A percentile compares a stretch with the other conserved stretches of the same genome.
Conservation (phyloP, 1,139 yeast genomes). For the Trichomonascaceae sp. region DNA sequence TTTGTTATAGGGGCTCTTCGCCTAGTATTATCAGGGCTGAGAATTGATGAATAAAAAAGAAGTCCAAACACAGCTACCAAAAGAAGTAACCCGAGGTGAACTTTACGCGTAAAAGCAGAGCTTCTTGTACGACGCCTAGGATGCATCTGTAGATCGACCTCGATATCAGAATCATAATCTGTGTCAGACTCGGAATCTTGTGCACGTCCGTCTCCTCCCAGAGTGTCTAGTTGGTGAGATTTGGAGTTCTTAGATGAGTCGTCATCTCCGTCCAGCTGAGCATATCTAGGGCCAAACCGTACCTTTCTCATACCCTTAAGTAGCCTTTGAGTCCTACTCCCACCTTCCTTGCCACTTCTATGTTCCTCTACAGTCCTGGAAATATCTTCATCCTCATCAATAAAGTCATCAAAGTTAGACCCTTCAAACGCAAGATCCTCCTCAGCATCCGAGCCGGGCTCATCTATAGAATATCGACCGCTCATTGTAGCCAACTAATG, state of each 20-base stretch:
- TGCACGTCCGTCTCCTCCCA: not conserved
- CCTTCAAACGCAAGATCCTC: constrained; percentile 20
- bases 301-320: constrained; percentile 2
- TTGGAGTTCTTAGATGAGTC: constrained; percentile 1
- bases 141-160: constrained; percentile 25
- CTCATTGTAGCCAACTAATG: constrained; percentile 15
- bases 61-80: constrained; percentile 15
- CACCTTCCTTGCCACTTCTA: not conserved
- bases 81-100: constrained; percentile 16
- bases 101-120: constrained; percentile 13
- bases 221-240: constrained; percentile 3
- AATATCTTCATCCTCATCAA: constrained; percentile 19
- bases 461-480: constrained; percentile 24
- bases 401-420: constrained; percentile 24
- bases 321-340: not conserved
- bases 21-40: constrained; percentile 3
- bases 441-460: constrained; percentile 22
- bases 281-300: constrained; percentile 1
- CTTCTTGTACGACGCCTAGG: constrained; percentile 14
- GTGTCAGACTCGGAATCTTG: constrained; percentile 18
- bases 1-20: constrained; percentile 20
- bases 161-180: constrained; percentile 18
- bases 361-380: constrained; percentile 7
- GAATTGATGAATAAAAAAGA: constrained; percentile 17
- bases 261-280: constrained; percentile 3